Evolutionary conservation across 768 basidiomycete species (phyloP), one percentile per base, ranked within the genome.

Genomic region (Rossbeevera mucosa): DNA sequence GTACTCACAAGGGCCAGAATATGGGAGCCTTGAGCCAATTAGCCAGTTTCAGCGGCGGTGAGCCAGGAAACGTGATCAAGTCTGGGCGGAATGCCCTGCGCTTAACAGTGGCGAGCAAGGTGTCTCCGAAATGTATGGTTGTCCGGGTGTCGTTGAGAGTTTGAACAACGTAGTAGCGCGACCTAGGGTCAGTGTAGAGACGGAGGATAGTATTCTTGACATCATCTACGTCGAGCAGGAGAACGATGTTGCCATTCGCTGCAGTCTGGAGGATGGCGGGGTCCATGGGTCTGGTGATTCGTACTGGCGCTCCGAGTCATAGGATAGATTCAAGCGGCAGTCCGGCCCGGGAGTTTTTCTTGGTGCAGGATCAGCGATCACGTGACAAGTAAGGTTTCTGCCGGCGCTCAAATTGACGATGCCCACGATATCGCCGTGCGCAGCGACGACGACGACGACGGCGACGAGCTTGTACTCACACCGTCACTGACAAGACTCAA

Each of bases 381-480:
- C n/a, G n/a, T n/a, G n/a, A n/a, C n/a, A n/a, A n/a, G n/a, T n/a
- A n/a, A n/a, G n/a, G n/a, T n/a, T n/a, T n/a, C n/a, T n/a, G n/a
- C n/a, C n/a, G 30, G 30, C 30, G 30, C 30, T 30, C 30, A 30
- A 30, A 30, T 30, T 30, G 64, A 66, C 57, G 24, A 8, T 25
- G 21, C 33, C 13, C 38, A 46, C 47, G 50, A 54, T 47, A 51
- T 33, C n/a, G n/a, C n/a, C n/a, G n/a, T n/a, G n/a, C n/a, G n/a
- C n/a, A n/a, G n/a, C n/a, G n/a, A n/a, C n/a, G n/a, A n/a, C 47
- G 25, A 29, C 48, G n/a, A 45, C 18, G 8, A 41, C 44, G 50
- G 44, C 52, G 48, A 29, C 36, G 20, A 48, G 33, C 7, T 18
- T 38, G 7, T 9, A 25, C 28, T 1, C 18, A 42, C n/a, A 26